Evolutionary conservation across 2,329 filamentous ascomycete species (phyloP).

Genomic region (Fusarium hainanense): DNA sequence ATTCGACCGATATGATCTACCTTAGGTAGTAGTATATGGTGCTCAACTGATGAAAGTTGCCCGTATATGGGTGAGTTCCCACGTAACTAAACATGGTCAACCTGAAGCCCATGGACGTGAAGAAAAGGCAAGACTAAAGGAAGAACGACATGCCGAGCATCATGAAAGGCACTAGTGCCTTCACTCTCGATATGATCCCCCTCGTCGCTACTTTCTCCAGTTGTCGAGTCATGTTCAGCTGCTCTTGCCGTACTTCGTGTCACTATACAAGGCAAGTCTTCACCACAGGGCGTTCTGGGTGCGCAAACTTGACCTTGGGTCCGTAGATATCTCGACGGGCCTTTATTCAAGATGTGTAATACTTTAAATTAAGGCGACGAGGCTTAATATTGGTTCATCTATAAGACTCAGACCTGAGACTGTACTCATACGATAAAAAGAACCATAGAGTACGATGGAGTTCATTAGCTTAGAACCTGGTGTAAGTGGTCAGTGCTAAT

Average conservation of each 20-base stretch:
- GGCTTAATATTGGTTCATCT: background rate
- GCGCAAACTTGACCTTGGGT: background rate
- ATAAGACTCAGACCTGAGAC: background rate
- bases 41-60: background rate
- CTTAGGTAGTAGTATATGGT: background rate
- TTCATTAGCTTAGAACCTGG: background rate
- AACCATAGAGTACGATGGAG: background rate
- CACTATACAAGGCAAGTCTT: background rate
- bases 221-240: background rate
- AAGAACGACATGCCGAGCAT: background rate
- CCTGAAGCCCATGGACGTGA: background rate
- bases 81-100: background rate
- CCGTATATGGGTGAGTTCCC: background rate
- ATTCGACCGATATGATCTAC: background rate
- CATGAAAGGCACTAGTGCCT: background rate
- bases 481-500: constrained; percentile 26
- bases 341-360: background rate
- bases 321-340: background rate
- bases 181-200: rapidly evolving
- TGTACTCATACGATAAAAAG: background rate
- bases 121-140: background rate
- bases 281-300: background rate
- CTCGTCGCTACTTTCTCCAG: background rate
- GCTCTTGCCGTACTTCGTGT: background rate
- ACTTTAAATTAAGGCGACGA: background rate